A percentile compares a stretch with the other conserved stretches of the same genome.
Conservation (phyloP, 257 asterid genomes). For the Mentha longifolia region DNA sequence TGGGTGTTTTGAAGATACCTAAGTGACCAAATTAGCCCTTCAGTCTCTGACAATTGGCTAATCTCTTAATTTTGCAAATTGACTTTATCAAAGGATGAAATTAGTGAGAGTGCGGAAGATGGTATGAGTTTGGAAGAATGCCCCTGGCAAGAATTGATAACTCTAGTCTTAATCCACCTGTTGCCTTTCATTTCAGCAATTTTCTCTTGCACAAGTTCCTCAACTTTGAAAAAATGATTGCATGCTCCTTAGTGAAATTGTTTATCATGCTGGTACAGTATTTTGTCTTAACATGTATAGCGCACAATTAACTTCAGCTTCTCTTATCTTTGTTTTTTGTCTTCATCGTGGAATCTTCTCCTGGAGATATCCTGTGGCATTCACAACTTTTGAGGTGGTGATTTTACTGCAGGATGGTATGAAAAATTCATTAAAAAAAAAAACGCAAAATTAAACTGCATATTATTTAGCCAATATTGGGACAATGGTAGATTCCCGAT, state of each 20-base stretch:
- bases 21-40: no score
- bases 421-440: conserved; percentile 36
- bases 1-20: no score
- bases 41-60: no score
- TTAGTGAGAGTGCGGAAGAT: no score
- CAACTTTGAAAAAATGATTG: conserved; percentile 5
- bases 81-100: no score
- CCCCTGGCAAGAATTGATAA: no score
- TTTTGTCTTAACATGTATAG: conserved; percentile 9
- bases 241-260: conserved; percentile 6
- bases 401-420: conserved; percentile 86
- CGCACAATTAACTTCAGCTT: conserved; percentile 34
- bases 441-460: conserved; percentile 21
- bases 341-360: conserved; percentile 39
- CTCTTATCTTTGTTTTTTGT: conserved; percentile 27
- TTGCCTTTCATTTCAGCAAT: conserved; percentile 29
- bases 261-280: conserved; percentile 2
- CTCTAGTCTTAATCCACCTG: no score
- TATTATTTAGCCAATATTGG: conserved; percentile 18
- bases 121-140: no score
- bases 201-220: conserved; percentile 22
- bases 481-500: conserved; percentile 28
- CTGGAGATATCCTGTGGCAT: conserved; percentile 51
- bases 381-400: conserved; percentile 46
- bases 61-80: no score